Evolutionary conservation across 208 protist species (phyloP), one percentile per base, ranked within the genome.

Genomic region (Leishmania amazonensis): DNA sequence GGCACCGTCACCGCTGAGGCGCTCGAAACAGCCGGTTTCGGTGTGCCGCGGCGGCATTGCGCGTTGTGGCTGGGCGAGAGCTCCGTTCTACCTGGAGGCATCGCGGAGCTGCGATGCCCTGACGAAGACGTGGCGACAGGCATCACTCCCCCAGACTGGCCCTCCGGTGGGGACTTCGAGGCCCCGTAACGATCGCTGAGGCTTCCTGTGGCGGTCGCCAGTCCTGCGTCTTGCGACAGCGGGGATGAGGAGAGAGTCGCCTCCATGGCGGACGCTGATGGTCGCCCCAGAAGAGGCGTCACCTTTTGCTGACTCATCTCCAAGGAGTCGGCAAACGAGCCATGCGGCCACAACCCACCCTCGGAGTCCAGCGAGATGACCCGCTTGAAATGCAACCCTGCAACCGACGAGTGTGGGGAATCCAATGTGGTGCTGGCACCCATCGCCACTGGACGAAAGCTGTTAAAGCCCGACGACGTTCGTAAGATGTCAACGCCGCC

Each of bases 331-430:
- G 77, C 77, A 62, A 85, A 53, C 62, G 77, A 85, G 21, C 77
- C 82, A 24, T 75, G 82, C 31, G 65, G 78, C 82, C 82, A 85
- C 28, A 73, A 67, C 40, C 78, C 82, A 28, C 60, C 67, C 60
- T 83, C 79, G 15, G 82, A 86, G 82, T 84, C 82, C 47, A 86
- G 54, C 3, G 82, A 83, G 53, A 86, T 73, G 70, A 86, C 81
- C 5, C 82, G 82, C 57, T 88, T 79, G 49, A 88, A 86, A n/a
- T 85, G 80, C 81, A 84, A 42, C 35, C 77, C 84, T 0, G 71
- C 67, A 2, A 75, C 42, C n/a, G 79, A 79, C 24, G 85, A 85
- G 38, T 71, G 82, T 7, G 76, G 76, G 0, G 82, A 81, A 82
- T 88, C 83, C 31, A 38, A 77, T 24, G 74, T 83, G 77, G 31